A percentile compares a stretch with the other conserved stretches of the same genome.
Conservation (phyloP, 306 rosid genomes). For the Fagus sylvatica region DNA sequence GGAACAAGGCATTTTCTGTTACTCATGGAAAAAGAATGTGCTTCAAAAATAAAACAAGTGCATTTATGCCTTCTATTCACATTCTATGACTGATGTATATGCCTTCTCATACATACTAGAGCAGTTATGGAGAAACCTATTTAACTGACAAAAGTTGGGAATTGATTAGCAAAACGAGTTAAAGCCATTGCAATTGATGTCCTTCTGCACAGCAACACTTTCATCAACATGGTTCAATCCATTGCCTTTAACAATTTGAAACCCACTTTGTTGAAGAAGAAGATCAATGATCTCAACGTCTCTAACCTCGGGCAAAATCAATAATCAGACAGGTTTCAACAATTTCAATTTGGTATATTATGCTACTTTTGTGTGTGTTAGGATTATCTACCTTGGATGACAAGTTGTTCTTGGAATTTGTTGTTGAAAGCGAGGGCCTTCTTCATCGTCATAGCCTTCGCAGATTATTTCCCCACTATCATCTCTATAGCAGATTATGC, state of each 20-base stretch:
- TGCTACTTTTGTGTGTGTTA: background rate
- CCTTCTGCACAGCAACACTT: conserved; percentile 54
- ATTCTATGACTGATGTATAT: conserved; percentile 14
- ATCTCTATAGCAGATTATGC: conserved; percentile 79
- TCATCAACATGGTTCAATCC: conserved; percentile 45
- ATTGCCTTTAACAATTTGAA: conserved; percentile 53
- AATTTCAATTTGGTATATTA: background rate
- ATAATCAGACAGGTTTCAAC: conserved; percentile 2
- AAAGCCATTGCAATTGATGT: conserved; percentile 60
- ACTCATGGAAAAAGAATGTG: conserved; percentile 23
- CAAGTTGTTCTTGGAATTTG: conserved; percentile 42
- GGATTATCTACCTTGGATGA: conserved; percentile 44
- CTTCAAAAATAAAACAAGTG: conserved; percentile 22
- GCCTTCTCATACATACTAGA: conserved; percentile 24
- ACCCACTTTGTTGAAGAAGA: conserved; percentile 58
- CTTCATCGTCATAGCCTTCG: conserved; percentile 84
- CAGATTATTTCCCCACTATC: conserved; percentile 82
- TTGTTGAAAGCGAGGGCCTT: conserved; percentile 72
- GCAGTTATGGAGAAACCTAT: conserved; percentile 18
- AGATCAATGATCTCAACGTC: conserved; percentile 63
- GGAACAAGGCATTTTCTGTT: conserved; percentile 20
- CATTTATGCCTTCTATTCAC: conserved; percentile 26
- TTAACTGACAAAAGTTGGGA: conserved; percentile 25
- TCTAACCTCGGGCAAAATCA: conserved; percentile 32
- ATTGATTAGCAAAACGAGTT: conserved; percentile 44